phyloP scores from a whole-genome alignment of 2,329 filamentous ascomycete genomes.

The Microsporum ferrugineum region DNA sequence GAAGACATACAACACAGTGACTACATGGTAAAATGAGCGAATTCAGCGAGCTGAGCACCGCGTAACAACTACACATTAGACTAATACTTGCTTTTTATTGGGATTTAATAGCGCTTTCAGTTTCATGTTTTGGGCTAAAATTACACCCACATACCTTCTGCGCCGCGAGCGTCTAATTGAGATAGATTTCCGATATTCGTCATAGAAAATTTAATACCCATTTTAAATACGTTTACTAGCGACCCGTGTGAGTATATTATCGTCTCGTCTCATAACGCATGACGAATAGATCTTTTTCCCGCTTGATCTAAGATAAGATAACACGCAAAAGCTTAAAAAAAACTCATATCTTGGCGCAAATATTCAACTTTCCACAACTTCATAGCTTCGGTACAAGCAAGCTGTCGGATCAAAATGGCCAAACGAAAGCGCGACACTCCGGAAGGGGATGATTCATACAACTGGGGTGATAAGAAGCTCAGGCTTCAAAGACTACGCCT shows the following conservation, averaged over 20 bases:
- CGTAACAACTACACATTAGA: neutral
- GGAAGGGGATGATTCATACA: constrained; percentile 16
- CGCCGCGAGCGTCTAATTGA: neutral
- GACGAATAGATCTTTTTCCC: neutral
- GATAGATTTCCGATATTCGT: neutral
- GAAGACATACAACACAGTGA: constrained; percentile 9
- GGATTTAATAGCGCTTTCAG: neutral
- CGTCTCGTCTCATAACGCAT: neutral
- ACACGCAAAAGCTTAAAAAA: neutral
- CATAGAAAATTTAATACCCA: neutral
- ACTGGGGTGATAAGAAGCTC: constrained; percentile 19
- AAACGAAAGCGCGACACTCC: constrained; percentile 32
- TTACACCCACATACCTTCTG: neutral
- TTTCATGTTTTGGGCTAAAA: neutral
- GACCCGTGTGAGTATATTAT: too few relatives aligned
- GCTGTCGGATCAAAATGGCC: constrained; percentile 15
- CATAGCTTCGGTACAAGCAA: neutral
- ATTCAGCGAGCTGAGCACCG: too few relatives aligned
- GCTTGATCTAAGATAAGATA: neutral
- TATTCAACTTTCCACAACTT: neutral
- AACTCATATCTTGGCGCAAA: constrained; percentile 1
- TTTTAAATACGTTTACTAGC: too few relatives aligned
- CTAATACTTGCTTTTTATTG: neutral
- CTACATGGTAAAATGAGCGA: constrained; percentile 5
- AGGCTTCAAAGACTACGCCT: constrained; percentile 30